Percentiles rank a stretch among this genome's conserved stretches.
Conservation (phyloP, 768 basidiomycete genomes). For the Porphyrellus cyaneotinctus region DNA sequence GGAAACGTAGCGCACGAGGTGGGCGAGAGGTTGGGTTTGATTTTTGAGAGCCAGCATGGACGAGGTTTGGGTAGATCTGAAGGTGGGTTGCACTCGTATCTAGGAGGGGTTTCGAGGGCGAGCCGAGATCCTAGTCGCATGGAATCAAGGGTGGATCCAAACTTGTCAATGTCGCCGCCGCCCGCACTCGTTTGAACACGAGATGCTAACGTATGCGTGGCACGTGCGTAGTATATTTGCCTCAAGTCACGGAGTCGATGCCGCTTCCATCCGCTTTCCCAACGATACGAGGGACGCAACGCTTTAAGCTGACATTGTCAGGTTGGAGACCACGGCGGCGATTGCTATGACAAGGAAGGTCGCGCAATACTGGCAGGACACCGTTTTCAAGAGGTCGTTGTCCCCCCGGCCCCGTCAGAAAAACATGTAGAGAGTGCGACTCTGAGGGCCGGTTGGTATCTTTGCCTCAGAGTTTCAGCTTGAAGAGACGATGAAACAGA, state of each 20-base stretch:
- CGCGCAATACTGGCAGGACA: not conserved
- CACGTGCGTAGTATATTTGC: no score
- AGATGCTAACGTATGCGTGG: no score
- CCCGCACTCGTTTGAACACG: no score
- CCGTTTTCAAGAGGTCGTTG: not conserved
- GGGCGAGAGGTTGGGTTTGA: conserved; percentile 17
- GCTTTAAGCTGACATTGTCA: not conserved
- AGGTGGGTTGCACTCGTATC: not conserved
- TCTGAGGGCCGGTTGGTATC: no score
- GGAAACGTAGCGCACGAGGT: conserved; percentile 18
- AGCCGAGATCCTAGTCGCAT: no score
- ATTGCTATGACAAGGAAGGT: not conserved
- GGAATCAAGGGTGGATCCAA: not conserved
- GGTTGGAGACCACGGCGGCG: not conserved
- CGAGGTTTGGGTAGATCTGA: no score
- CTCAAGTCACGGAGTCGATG: no score
- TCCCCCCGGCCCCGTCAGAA: not conserved
- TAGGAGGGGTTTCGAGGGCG: not conserved
- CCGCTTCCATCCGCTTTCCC: not conserved
- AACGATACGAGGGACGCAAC: not conserved
- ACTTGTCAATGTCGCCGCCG: not conserved
- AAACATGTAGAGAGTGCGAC: not conserved
- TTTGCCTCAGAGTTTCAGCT: no score
- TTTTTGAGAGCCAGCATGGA: not conserved
- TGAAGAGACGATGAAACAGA: no score